A percentile compares a stretch with the other conserved stretches of the same genome.
phyloP scores from a whole-genome alignment of 2,329 filamentous ascomycete species.

The Mycocentrospora acerina region DNA sequence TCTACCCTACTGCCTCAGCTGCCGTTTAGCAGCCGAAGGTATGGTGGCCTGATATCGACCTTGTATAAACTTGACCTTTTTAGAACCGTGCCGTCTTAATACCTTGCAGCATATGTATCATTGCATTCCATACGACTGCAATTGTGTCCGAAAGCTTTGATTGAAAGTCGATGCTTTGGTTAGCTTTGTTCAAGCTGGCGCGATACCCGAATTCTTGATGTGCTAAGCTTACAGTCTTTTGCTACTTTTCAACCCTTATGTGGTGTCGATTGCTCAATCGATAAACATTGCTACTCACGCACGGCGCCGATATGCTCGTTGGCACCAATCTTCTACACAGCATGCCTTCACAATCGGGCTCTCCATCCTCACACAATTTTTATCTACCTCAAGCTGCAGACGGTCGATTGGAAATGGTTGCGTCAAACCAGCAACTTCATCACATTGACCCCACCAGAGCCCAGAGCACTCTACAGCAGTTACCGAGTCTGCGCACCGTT shows the following conservation, averaged over 20 bases:
- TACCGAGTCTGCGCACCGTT: constrained; percentile 42
- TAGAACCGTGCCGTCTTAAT: constrained; percentile 38
- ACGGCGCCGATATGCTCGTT: constrained; percentile 49
- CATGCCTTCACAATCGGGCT: constrained; percentile 73
- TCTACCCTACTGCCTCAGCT: constrained; percentile 36
- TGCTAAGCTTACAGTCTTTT: constrained; percentile 29
- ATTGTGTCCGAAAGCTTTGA: constrained; percentile 33
- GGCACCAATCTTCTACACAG: constrained; percentile 81
- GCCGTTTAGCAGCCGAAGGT: constrained; percentile 35
- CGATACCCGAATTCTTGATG: constrained; percentile 29
- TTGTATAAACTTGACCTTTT: constrained; percentile 42
- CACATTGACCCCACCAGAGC: constrained; percentile 26
- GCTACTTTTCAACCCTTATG: constrained; percentile 35
- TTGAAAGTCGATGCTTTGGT: constrained; percentile 33
- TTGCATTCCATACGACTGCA: constrained; percentile 38
- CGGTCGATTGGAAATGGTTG: constrained; percentile 29
- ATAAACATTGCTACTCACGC: constrained; percentile 25
- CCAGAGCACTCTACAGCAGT: constrained; percentile 35
- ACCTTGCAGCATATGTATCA: constrained; percentile 34
- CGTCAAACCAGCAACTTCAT: constrained; percentile 26
- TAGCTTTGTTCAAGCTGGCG: constrained; percentile 30
- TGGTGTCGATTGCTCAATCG: constrained; percentile 31
- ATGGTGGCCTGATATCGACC: constrained; percentile 40
- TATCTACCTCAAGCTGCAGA: constrained; percentile 30
- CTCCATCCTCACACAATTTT: constrained; percentile 28